These are phyloP conservation scores for Mycosarcoma maydis DNA, from an alignment of 1,284 basidiomycete genomes.

Conservation along the genomic window DNA sequence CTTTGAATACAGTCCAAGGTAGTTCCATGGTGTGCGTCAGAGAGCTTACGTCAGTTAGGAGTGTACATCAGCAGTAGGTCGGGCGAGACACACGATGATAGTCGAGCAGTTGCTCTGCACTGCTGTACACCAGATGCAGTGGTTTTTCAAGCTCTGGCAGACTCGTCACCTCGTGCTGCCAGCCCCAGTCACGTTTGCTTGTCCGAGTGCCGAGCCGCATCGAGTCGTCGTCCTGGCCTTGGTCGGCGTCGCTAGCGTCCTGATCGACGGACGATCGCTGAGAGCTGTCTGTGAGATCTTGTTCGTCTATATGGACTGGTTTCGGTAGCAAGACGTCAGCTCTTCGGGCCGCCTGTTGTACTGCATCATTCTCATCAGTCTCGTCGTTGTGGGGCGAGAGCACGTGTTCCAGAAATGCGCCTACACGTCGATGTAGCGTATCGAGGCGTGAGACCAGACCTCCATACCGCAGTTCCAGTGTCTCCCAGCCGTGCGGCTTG, in stretches of 20 bases:
- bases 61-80: constrained; percentile 47
- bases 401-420: constrained; percentile 39
- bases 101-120: constrained; percentile 56
- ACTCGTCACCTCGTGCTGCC: constrained; percentile 36
- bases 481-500: constrained; percentile 66
- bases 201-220: constrained; percentile 14
- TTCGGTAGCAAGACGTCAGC: constrained; percentile 24
- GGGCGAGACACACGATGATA: constrained; percentile 57
- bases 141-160: constrained; percentile 53
- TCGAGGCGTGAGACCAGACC: constrained; percentile 64
- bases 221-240: constrained; percentile 16
- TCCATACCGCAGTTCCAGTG: constrained; percentile 67
- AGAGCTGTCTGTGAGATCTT: not conserved
- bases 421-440: constrained; percentile 60
- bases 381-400: not conserved
- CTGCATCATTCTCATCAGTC: not conserved
- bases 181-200: constrained; percentile 11
- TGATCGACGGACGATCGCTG: constrained; percentile 1
- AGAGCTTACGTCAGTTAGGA: no score
- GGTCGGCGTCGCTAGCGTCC: not conserved
- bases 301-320: constrained; percentile 18
- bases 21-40: no score
- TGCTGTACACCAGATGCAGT: constrained; percentile 54
- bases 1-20: no score
- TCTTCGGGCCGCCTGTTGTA: constrained; percentile 1